Base-by-base conservation (phyloP, 805 yeast genomes). In the Myxozyma lipomycoides region DNA sequence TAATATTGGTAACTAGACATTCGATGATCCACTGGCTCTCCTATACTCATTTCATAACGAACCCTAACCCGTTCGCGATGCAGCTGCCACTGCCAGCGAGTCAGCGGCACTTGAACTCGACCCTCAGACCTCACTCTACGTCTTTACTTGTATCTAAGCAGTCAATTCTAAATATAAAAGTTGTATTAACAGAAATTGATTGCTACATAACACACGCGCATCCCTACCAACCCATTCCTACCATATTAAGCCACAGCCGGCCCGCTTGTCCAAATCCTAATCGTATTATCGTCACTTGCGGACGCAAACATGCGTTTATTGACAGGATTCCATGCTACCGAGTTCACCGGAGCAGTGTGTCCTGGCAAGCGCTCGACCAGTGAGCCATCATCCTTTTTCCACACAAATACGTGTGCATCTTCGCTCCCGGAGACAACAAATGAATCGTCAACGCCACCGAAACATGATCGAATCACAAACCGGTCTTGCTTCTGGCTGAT, bases 341-440 rank as follows among this genome's bases (percentile, higher is more conserved):
- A 79, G 64, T 86, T 89, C 57, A 91, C 85, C 52, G 80, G 70
- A 0, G 79, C 79, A 9, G 66, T 65, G 64, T 86, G 95, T 1
- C 82, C 91, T 38, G 77, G 73, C 19, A 85, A 68, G 12, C 79
- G 71, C 3, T 77, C 75, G 2, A 89, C 69, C 22, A 86, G 71
- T 51, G 82, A 81, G 4, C 93, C 89, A 23, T 81, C 81, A 43
- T 75, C 74, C 19, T 83, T 73, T 62, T 85, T 85, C 95, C 95
- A 88, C 1, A 89, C 71, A 64, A 82, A 87, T 2, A 86, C 74
- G 46, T 76, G 72, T 0, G 88, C 88, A 65, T 89, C 95, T 62
- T 86, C 95, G 40, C 90, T 80, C 0, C 96, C 96, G 58, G 88
- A 79, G n/a, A 83, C 69, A 0, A 87, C 77, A 45, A 86, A 70